phyloP scores from a whole-genome alignment of 192 early-diverging fungal species.

The Umbelopsis sp. region DNA sequence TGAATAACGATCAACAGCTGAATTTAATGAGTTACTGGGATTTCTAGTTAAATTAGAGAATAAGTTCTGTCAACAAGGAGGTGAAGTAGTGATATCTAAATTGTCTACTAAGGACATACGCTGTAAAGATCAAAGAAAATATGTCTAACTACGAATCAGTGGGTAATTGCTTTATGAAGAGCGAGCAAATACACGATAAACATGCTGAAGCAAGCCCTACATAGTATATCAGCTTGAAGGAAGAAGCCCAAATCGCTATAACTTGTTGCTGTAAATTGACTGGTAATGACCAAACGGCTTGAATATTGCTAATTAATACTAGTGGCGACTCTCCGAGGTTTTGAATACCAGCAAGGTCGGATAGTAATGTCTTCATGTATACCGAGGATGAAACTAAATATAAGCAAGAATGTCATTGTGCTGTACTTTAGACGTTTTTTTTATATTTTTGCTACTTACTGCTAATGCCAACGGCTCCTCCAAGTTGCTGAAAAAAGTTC shows the following conservation, averaged over 20 bases:
- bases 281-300: background rate
- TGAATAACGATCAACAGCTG: too few species aligned
- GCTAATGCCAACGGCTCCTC: slow-evolving; percentile 2
- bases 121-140: background rate
- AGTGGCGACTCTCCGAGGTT: background rate
- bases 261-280: background rate
- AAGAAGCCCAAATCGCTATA: background rate
- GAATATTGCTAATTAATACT: background rate
- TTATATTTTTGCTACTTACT: background rate
- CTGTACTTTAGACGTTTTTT: background rate
- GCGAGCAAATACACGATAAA: background rate
- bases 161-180: slow-evolving; percentile 12
- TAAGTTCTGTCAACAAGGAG: too few species aligned
- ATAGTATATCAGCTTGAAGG: slow-evolving; percentile 1
- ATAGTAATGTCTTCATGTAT: background rate
- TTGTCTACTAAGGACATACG: too few species aligned
- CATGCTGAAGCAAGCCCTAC: background rate
- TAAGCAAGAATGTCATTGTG: background rate
- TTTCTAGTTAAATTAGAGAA: too few species aligned
- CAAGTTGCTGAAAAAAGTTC: slow-evolving; percentile 2
- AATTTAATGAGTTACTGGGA: too few species aligned
- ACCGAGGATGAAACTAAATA: background rate
- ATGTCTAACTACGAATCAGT: background rate
- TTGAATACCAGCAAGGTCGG: background rate
- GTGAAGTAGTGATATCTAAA: too few species aligned